phyloP scores from a whole-genome alignment of 768 basidiomycete species.

The Mycena venus region DNA sequence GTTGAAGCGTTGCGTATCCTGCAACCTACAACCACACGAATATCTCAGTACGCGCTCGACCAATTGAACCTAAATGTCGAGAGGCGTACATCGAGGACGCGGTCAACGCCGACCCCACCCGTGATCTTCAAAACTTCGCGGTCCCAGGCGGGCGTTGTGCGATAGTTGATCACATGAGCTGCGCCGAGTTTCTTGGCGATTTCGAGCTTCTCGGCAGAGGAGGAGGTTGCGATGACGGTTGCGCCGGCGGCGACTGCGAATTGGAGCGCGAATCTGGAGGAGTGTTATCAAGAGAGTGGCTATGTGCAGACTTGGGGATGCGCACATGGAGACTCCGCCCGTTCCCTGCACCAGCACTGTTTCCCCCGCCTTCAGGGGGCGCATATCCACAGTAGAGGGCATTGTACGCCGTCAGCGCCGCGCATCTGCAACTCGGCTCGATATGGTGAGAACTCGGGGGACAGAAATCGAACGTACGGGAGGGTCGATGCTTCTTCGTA shows the following conservation, averaged over 20 bases:
- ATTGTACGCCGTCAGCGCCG: slow-evolving; percentile 65
- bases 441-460: background rate
- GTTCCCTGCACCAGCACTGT: slow-evolving; percentile 61
- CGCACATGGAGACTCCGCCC: slow-evolving; percentile 58
- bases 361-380: slow-evolving; percentile 61
- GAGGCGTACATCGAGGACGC: slow-evolving; percentile 35
- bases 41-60: slow-evolving; percentile 30
- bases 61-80: slow-evolving; percentile 43
- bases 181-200: slow-evolving; percentile 56
- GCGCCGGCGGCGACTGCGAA: slow-evolving; percentile 65
- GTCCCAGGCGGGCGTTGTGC: slow-evolving; percentile 63
- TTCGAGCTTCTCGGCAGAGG: slow-evolving; percentile 62
- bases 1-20: slow-evolving; percentile 52
- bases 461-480: slow-evolving; percentile 55
- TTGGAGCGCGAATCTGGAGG: slow-evolving; percentile 63
- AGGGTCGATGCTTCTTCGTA: slow-evolving; percentile 77
- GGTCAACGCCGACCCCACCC: slow-evolving; percentile 37
- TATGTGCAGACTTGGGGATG: background rate
- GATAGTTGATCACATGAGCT: slow-evolving; percentile 66
- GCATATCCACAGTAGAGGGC: slow-evolving; percentile 51
- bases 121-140: slow-evolving; percentile 55
- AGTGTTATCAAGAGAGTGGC: background rate
- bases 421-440: slow-evolving; percentile 43
- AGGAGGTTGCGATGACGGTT: slow-evolving; percentile 64
- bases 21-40: slow-evolving; percentile 47